Evolutionary conservation across 2,329 filamentous ascomycete genomes (phyloP).

Genomic region (Ophiostoma pallidulum): DNA sequence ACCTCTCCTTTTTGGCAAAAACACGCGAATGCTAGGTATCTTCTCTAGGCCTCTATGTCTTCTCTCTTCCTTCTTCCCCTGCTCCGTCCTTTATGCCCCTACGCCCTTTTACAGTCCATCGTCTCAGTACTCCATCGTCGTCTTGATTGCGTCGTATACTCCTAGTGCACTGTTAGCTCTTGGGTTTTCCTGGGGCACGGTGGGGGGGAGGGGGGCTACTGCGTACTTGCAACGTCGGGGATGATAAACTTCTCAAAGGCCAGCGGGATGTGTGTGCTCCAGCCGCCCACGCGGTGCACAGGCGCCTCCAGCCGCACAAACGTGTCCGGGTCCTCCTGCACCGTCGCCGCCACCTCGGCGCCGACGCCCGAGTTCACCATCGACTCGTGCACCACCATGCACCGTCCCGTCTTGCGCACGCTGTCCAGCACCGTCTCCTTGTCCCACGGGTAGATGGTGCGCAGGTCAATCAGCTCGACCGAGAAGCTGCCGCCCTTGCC

Average conservation of each 20-base stretch:
- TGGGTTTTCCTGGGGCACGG: neutral
- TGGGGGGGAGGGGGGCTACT: neutral
- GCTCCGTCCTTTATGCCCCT: too few species aligned
- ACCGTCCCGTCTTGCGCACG: conserved; percentile 77
- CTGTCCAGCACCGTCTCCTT: conserved; percentile 69
- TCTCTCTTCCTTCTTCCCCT: too few species aligned
- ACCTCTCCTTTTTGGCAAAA: too few species aligned
- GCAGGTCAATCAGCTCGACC: conserved; percentile 77
- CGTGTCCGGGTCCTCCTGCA: conserved; percentile 67
- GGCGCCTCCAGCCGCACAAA: conserved; percentile 80
- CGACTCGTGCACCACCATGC: conserved; percentile 82
- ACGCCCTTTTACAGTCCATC: neutral
- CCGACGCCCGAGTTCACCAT: conserved; percentile 87
- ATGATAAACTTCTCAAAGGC: conserved; percentile 72
- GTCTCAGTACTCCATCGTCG: conserved; percentile 48
- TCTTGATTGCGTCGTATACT: conserved; percentile 62
- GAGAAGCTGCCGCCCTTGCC: conserved; percentile 56
- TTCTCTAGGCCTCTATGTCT: too few species aligned
- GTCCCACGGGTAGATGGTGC: conserved; percentile 90
- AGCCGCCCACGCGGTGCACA: conserved; percentile 76
- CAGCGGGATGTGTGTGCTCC: conserved; percentile 75
- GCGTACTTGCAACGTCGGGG: conserved; percentile 80
- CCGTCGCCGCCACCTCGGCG: conserved; percentile 78
- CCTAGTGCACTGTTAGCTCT: conserved; percentile 33
- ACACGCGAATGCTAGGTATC: too few species aligned